These are phyloP conservation scores for Pseudocercospora ulei DNA, from an alignment of 2,329 filamentous ascomycete genomes.

Conservation along the genomic window DNA sequence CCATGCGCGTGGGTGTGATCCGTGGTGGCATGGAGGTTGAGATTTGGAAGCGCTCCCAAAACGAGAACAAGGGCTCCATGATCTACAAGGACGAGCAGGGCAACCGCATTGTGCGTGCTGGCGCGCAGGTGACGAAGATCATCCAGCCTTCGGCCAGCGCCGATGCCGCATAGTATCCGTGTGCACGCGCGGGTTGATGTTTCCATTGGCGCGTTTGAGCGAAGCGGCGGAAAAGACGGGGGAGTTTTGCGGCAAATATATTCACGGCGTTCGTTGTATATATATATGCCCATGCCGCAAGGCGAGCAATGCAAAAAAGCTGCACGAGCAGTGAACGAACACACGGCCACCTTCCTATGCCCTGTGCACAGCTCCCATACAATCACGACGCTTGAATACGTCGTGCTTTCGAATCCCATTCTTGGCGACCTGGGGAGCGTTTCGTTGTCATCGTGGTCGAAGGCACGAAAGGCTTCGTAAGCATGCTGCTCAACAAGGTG, in stretches of 20 bases:
- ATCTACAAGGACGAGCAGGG: conserved; percentile 72
- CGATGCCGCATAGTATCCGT: conserved; percentile 57
- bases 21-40: conserved; percentile 81
- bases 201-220: conserved; percentile 19
- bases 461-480: too few relatives aligned
- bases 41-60: conserved; percentile 81
- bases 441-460: too few relatives aligned
- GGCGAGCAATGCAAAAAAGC: conserved; percentile 1
- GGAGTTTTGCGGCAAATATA: too few relatives aligned
- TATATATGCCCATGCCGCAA: conserved; percentile 1
- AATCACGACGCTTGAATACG: neutral
- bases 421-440: too few relatives aligned
- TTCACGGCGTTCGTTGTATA: conserved; percentile 9
- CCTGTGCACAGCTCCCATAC: too few relatives aligned
- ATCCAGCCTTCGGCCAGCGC: conserved; percentile 69
- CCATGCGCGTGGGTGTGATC: conserved; percentile 79
- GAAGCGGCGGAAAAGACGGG: conserved; percentile 5
- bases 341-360: too few relatives aligned
- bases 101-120: conserved; percentile 74
- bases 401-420: too few relatives aligned
- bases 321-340: neutral
- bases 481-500: too few relatives aligned
- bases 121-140: conserved; percentile 75
- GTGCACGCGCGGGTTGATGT: conserved; percentile 14
- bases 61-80: conserved; percentile 72